These are phyloP conservation scores for Lasiosphaeria miniovina DNA, from an alignment of 495 filamentous ascomycete genomes.

Conservation along the genomic window DNA sequence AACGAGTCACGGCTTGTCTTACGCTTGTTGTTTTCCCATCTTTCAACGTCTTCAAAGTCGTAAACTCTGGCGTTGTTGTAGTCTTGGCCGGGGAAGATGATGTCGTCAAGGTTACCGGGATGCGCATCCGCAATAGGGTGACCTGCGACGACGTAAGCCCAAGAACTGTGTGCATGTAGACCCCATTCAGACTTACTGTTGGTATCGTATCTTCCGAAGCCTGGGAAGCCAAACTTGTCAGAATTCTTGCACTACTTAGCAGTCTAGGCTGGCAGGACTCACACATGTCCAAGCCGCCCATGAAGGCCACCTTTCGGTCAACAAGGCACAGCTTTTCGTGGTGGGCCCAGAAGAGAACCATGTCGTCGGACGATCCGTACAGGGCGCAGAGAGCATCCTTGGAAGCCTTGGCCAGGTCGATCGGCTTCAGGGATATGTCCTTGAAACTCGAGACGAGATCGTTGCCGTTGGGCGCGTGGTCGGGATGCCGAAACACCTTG, in stretches of 20 bases:
- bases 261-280: constrained; percentile 14
- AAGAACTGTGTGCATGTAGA: background rate
- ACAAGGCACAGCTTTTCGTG: constrained; percentile 91
- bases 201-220: constrained; percentile 62
- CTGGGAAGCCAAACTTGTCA: constrained; percentile 21
- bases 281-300: constrained; percentile 77
- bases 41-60: constrained; percentile 81
- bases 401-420: constrained; percentile 56
- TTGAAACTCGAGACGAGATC: constrained; percentile 40
- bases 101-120: constrained; percentile 67
- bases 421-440: constrained; percentile 45
- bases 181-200: constrained; percentile 39
- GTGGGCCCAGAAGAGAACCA: constrained; percentile 91
- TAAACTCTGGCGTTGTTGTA: constrained; percentile 88
- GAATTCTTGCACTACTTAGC: background rate
- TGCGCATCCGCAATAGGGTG: constrained; percentile 87
- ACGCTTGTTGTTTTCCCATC: constrained; percentile 83
- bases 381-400: constrained; percentile 67
- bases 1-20: constrained; percentile 8
- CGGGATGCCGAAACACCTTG: constrained; percentile 86
- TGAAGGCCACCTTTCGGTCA: constrained; percentile 79
- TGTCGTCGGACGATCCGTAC: constrained; percentile 75
- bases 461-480: constrained; percentile 75
- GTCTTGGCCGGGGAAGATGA: constrained; percentile 87
- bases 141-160: constrained; percentile 37